Evolutionary conservation across 2,329 filamentous ascomycete genomes (phyloP), one percentile per base, ranked within the genome.

Genomic region (Alternaria atra): DNA sequence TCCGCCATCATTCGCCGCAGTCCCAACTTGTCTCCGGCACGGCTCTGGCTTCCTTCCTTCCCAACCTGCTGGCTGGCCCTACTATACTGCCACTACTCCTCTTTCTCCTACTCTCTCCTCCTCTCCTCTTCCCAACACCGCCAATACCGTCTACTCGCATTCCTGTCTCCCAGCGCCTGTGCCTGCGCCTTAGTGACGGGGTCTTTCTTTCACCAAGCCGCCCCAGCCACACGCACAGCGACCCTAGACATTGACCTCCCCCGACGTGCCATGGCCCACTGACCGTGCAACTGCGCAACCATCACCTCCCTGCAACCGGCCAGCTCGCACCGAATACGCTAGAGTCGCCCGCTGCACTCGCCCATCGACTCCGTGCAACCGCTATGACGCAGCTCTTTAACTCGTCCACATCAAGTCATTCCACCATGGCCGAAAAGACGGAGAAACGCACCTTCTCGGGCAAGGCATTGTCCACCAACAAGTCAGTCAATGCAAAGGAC

Each of bases 361-460:
- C 48, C 39, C 61, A n/a, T 20, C 51, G 15, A 39, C 42, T 6
- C 20, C 44, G 55, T 52, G 59, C 52, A 32, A 58, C 62, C 55
- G 61, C 66, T 61, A 81, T 81, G 80, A 80, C 80, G 66, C 79
- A 81, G 68, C 73, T 81, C 62, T 80, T 81, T 74, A 79, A 69
- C 73, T 77, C 77, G 50, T 75, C 76, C 54, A 71, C 73, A 52
- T 74, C 74, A 52, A 73, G 65, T 70, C 72, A 76, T 64, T 67
- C 78, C 64, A 72, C 70, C 62, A 74, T 79, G 73, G 70, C 78
- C 42, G 80, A 82, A 72, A 84, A 84, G 73, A 70, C 78, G 40
- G 80, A 82, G 72, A 84, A 84, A 77, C 79, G 83, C 64, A 79
- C 80, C 71, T 84, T 84, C 73, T 81, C 80, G 59, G 82, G 82